Evolutionary conservation across 148 eudicot species (phyloP).

Genomic region (Diospyros kaki): DNA sequence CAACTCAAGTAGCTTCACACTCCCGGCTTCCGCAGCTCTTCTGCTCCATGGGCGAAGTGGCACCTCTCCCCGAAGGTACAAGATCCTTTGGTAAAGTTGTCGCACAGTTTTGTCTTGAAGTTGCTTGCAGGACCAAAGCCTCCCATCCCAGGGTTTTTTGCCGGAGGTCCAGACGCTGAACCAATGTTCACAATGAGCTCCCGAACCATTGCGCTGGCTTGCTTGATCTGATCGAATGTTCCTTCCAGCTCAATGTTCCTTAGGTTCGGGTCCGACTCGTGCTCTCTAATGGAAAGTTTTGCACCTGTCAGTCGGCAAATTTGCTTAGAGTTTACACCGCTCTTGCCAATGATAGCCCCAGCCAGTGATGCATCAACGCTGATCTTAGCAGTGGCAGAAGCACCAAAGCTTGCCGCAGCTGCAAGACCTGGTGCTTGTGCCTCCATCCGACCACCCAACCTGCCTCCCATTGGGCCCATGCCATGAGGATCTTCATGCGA

Average conservation of each 20-base stretch:
- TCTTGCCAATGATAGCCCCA: constrained; percentile 82
- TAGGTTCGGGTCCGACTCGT: constrained; percentile 62
- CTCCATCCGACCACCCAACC: constrained; percentile 51
- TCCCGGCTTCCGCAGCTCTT: constrained; percentile 54
- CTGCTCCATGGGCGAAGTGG: constrained; percentile 81
- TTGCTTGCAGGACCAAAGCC: constrained; percentile 37
- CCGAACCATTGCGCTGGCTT: constrained; percentile 80
- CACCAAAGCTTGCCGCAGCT: constrained; percentile 54
- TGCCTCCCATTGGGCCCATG: constrained; percentile 36
- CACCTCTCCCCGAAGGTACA: constrained; percentile 86
- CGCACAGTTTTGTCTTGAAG: constrained; percentile 75
- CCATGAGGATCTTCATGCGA: constrained; percentile 51
- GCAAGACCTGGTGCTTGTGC: constrained; percentile 29
- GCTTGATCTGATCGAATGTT: constrained; percentile 77
- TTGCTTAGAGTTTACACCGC: constrained; percentile 77
- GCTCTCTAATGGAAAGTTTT: constrained; percentile 70
- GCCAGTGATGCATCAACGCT: constrained; percentile 73
- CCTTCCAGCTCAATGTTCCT: constrained; percentile 87
- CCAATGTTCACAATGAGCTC: constrained; percentile 64
- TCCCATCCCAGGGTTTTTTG: constrained; percentile 11
- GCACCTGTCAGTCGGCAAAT: constrained; percentile 77
- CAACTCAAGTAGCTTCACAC: constrained; percentile 16
- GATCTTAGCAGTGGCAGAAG: constrained; percentile 74
- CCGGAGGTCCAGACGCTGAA: constrained; percentile 33
- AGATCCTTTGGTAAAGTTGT: constrained; percentile 66